Conservation (phyloP, 441 rosid genomes). For the Theobroma grandiflorum region DNA sequence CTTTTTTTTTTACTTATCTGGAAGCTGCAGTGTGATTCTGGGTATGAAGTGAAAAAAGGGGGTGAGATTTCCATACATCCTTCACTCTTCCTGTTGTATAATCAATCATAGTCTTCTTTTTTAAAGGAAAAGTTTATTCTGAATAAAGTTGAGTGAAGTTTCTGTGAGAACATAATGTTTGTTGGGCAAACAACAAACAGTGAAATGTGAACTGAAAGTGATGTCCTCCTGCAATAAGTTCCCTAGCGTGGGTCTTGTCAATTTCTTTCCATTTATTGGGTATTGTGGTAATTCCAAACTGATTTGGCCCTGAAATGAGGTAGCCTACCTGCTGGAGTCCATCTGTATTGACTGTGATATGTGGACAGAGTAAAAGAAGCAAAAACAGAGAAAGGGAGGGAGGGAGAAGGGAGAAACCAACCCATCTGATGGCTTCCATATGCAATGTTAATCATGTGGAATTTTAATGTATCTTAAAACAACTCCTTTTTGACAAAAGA, state of each 20-base stretch:
- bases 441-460: neutral
- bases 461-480: neutral
- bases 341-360: too few relatives aligned
- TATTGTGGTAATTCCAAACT: too few relatives aligned
- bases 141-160: too few relatives aligned
- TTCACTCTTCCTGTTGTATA: neutral
- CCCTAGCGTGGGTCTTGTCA: neutral
- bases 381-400: too few relatives aligned
- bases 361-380: too few relatives aligned
- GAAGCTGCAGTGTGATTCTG: neutral
- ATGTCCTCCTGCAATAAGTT: neutral
- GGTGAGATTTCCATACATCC: neutral
- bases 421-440: neutral
- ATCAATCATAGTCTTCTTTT: neutral
- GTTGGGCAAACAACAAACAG: too few relatives aligned
- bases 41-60: neutral
- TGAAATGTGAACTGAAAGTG: neutral
- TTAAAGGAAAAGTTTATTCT: too few relatives aligned
- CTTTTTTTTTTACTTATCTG: neutral
- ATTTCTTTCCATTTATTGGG: too few relatives aligned
- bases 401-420: neutral
- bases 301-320: neutral
- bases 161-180: neutral
- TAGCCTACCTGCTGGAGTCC: too few relatives aligned
- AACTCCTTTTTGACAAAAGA: neutral